Evolutionary conservation across 768 basidiomycete species (phyloP).

Genomic region (Tubosaeta sp.): DNA sequence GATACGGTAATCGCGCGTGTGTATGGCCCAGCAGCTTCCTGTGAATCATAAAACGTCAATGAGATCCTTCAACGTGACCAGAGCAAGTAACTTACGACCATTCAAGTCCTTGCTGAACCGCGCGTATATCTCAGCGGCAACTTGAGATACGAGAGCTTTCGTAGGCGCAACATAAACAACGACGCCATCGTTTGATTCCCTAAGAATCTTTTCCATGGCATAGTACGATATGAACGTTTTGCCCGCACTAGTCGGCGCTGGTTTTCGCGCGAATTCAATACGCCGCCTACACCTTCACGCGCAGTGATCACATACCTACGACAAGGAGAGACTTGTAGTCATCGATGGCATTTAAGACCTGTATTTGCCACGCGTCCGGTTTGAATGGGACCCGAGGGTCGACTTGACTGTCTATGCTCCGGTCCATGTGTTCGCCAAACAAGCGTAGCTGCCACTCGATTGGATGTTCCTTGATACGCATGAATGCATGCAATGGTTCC

Average conservation of each 20-base stretch:
- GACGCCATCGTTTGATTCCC: slow-evolving; percentile 60
- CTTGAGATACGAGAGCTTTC: slow-evolving; percentile 68
- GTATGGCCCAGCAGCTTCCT: slow-evolving; percentile 63
- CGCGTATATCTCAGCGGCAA: slow-evolving; percentile 71
- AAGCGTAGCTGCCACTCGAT: slow-evolving; percentile 64
- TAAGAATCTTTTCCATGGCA: slow-evolving; percentile 67
- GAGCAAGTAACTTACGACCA: slow-evolving; percentile 34
- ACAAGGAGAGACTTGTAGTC: slow-evolving; percentile 56
- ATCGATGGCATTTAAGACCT: slow-evolving; percentile 64
- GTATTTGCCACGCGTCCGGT: slow-evolving; percentile 69
- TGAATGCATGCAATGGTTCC: slow-evolving; percentile 42
- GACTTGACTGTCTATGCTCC: slow-evolving; percentile 58
- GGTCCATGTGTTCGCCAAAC: slow-evolving; percentile 70
- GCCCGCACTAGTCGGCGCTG: slow-evolving; percentile 68
- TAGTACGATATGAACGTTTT: slow-evolving; percentile 79
- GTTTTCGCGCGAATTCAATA: not conserved
- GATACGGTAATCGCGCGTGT: slow-evolving; percentile 60
- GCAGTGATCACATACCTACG: slow-evolving; percentile 41
- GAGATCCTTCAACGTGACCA: not conserved
- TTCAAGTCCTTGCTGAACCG: slow-evolving; percentile 56
- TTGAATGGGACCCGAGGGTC: slow-evolving; percentile 59
- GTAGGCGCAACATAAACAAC: slow-evolving; percentile 74
- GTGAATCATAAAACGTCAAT: not conserved
- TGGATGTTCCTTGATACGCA: slow-evolving; percentile 54
- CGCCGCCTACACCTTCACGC: not conserved